These are phyloP conservation scores for Kwoniella botswanensis DNA, from an alignment of 768 basidiomycete genomes.

Conservation along the genomic window DNA sequence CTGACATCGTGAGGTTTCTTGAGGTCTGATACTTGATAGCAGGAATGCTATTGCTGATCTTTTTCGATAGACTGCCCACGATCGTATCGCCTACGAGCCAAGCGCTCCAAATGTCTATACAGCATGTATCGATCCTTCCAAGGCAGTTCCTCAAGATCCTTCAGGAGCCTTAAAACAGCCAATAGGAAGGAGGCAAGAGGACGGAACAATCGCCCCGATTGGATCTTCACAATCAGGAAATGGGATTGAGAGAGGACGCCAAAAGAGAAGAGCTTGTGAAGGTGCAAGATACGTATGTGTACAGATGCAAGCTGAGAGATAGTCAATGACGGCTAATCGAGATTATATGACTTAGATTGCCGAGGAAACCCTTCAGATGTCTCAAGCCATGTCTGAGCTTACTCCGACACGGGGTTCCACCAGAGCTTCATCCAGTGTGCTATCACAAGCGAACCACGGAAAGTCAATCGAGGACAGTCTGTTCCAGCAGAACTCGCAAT, in stretches of 20 bases:
- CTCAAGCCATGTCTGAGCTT: neutral
- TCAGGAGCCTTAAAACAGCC: conserved; percentile 1
- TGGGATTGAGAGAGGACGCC: neutral
- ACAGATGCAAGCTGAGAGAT: neutral
- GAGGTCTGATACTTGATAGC: too few species aligned
- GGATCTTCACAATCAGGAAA: neutral
- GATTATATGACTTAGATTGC: conserved; percentile 1
- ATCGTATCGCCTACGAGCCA: conserved; percentile 3
- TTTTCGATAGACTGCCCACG: conserved; percentile 8
- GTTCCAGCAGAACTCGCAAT: neutral
- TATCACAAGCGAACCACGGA: neutral
- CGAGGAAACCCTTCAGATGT: conserved; percentile 13
- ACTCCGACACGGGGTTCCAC: neutral
- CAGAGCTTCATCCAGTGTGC: neutral
- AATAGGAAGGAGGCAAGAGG: neutral
- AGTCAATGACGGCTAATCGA: neutral
- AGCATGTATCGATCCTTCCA: neutral
- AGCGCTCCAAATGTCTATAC: neutral
- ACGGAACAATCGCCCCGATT: conserved; percentile 1
- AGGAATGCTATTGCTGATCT: neutral
- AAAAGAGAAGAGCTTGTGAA: neutral
- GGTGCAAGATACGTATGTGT: conserved; percentile 1
- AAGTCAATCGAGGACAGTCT: neutral
- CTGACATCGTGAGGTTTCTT: neutral
- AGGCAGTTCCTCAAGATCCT: conserved; percentile 1